phyloP scores from a whole-genome alignment of 371 early-diverging fungal species.

The Blakeslea trispora region DNA sequence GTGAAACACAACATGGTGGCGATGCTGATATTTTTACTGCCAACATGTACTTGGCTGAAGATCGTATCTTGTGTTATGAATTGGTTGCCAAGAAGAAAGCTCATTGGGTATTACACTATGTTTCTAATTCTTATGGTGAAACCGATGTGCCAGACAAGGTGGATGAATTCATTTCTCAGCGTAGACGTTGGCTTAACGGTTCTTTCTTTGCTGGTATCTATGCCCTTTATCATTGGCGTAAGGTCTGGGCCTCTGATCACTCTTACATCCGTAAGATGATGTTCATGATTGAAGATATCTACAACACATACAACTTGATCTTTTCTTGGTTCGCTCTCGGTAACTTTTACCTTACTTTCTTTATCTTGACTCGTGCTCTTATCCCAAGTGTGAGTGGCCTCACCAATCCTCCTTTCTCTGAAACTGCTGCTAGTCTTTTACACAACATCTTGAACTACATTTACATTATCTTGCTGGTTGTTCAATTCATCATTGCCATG shows the following conservation, averaged over 20 bases:
- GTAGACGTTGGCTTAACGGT: slow-evolving; percentile 88
- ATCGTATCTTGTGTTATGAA: slow-evolving; percentile 88
- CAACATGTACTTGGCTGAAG: slow-evolving; percentile 85
- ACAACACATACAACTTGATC: slow-evolving; percentile 61
- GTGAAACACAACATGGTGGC: slow-evolving; percentile 84
- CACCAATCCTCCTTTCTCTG: slow-evolving; percentile 30
- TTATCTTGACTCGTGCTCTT: slow-evolving; percentile 59
- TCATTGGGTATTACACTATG: slow-evolving; percentile 73
- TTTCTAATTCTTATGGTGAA: slow-evolving; percentile 72
- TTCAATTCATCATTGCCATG: slow-evolving; percentile 70
- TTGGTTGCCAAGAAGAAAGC: slow-evolving; percentile 72
- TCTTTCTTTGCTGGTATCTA: slow-evolving; percentile 74
- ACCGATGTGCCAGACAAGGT: slow-evolving; percentile 81
- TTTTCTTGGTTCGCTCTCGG: slow-evolving; percentile 79
- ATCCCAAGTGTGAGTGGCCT: slow-evolving; percentile 24
- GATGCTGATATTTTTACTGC: slow-evolving; percentile 66
- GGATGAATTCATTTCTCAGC: slow-evolving; percentile 83
- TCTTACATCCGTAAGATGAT: slow-evolving; percentile 63
- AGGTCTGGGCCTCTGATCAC: slow-evolving; percentile 64
- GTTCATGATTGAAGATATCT: slow-evolving; percentile 65
- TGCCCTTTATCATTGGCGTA: slow-evolving; percentile 59
- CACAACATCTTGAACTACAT: slow-evolving; percentile 53
- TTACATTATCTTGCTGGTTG: slow-evolving; percentile 65
- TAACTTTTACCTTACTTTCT: slow-evolving; percentile 82
- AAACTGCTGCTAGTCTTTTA: slow-evolving; percentile 26